Base-by-base conservation (phyloP, 805 yeast genomes). In the Babjeviella inositovora region DNA sequence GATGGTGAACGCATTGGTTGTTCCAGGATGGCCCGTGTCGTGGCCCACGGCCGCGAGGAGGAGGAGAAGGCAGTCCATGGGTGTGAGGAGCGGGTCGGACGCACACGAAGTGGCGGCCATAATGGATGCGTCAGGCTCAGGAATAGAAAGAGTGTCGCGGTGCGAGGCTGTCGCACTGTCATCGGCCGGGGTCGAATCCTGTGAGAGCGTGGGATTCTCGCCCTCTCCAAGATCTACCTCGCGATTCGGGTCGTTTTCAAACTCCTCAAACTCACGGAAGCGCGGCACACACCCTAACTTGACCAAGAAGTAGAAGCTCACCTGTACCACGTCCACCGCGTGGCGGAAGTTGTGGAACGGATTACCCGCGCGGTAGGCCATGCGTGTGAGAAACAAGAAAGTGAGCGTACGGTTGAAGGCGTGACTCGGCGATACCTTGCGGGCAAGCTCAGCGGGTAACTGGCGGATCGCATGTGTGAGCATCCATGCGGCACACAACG, bases 1-100 rank as follows among this genome's bases (percentile, higher is more conserved):
- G 13, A 56, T 50, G 43, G 87, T 50, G 32, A 82, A 70, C 17
- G 68, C 65, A 44, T 82, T 81, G 8, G 93, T 82, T n/a, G 84
- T 69, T 2, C 97, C 98, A 1, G 97, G 97, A 46, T 90, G 98
- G 12, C 95, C 93, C 15, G 80, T 70, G 45, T 90, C 98, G 50
- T 90, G 98, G 24, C 97, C 97, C 20, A 85, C 50, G 2, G 94
- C 90, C 1, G 94, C 79, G 8, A 85, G 53, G 16, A 80, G 58
- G 14, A 82, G 47, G 2, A n/a, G n/a, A n/a, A n/a, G n/a, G n/a
- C n/a, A n/a, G n/a, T n/a, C n/a, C n/a, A n/a, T n/a, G n/a, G n/a
- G n/a, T n/a, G n/a, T n/a, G n/a, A n/a, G n/a, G n/a, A n/a, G n/a
- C n/a, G n/a, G n/a, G n/a, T n/a, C n/a, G n/a, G n/a, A n/a, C n/a